These are phyloP conservation scores for Cadophora sp. DNA, from an alignment of 2,329 filamentous ascomycete genomes.

Conservation along the genomic window DNA sequence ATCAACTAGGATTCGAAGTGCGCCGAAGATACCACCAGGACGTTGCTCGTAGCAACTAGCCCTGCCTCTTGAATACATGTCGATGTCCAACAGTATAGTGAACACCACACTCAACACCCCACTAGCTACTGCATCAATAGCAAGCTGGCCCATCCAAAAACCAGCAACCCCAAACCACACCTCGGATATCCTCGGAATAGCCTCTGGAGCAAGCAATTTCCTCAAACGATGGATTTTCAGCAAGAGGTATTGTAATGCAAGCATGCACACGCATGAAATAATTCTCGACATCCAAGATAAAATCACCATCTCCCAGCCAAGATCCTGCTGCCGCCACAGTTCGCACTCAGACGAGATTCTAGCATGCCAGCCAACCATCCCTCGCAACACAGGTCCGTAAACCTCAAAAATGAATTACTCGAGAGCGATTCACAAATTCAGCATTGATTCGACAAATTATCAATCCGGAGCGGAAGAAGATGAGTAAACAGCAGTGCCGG, in stretches of 20 bases:
- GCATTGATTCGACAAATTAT: neutral
- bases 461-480: neutral
- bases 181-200: constrained; percentile 9
- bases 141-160: constrained; percentile 7
- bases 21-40: neutral
- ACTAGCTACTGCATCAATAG: neutral
- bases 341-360: neutral
- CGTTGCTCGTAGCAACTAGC: neutral
- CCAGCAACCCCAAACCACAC: neutral
- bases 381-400: neutral
- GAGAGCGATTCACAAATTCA: no score
- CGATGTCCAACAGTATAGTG: neutral
- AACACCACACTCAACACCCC: neutral
- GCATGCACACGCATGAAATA: neutral
- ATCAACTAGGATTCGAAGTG: neutral
- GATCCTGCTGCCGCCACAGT: neutral
- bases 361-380: neutral
- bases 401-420: neutral
- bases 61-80: neutral
- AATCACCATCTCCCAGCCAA: neutral
- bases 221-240: constrained; percentile 12
- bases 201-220: constrained; percentile 10
- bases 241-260: neutral
- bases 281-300: neutral
- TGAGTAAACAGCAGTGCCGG: neutral